A percentile compares a stretch with the other conserved stretches of the same genome.
Evolutionary conservation across 805 yeast species (phyloP).

Genomic region (Ogataea glucozyma): DNA sequence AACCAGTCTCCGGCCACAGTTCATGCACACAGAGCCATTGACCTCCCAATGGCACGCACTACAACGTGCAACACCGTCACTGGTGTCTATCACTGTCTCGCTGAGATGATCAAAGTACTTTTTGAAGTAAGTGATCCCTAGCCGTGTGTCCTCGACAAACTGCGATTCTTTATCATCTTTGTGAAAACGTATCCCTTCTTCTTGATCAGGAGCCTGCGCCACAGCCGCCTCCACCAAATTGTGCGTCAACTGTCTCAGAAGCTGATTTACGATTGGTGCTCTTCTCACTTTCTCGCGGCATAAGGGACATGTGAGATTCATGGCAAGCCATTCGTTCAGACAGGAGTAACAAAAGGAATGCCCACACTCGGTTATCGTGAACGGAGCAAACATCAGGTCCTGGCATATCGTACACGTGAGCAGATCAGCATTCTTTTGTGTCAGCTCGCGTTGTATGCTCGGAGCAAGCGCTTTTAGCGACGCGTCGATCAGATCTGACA

Average conservation of each 20-base stretch:
- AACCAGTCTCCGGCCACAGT: constrained; percentile 59
- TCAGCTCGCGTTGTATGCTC: constrained; percentile 23
- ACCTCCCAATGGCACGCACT: constrained; percentile 82
- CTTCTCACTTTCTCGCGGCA: constrained; percentile 53
- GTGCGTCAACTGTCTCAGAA: constrained; percentile 48
- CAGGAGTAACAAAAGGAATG: constrained; percentile 75
- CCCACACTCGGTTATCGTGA: constrained; percentile 59
- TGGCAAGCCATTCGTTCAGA: constrained; percentile 60
- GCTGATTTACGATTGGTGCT: constrained; percentile 55
- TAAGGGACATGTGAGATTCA: constrained; percentile 63
- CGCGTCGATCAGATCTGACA: constrained; percentile 15
- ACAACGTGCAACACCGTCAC: constrained; percentile 75
- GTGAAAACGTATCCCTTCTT: constrained; percentile 26
- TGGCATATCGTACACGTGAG: constrained; percentile 67
- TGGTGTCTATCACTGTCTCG: constrained; percentile 54
- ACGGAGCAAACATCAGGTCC: constrained; percentile 67
- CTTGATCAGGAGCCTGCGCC: constrained; percentile 27
- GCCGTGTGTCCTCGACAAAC: constrained; percentile 41
- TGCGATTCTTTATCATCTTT: constrained; percentile 33
- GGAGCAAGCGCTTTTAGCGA: constrained; percentile 11
- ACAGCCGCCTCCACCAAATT: constrained; percentile 42
- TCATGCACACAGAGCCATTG: constrained; percentile 62
- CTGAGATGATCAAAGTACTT: constrained; percentile 50
- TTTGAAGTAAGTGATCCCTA: constrained; percentile 43
- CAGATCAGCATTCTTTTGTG: constrained; percentile 22